A percentile compares a stretch with the other conserved stretches of the same genome.
Evolutionary conservation across 2,329 filamentous ascomycete species (phyloP).

Genomic region (Pseudocercospora eumusae): DNA sequence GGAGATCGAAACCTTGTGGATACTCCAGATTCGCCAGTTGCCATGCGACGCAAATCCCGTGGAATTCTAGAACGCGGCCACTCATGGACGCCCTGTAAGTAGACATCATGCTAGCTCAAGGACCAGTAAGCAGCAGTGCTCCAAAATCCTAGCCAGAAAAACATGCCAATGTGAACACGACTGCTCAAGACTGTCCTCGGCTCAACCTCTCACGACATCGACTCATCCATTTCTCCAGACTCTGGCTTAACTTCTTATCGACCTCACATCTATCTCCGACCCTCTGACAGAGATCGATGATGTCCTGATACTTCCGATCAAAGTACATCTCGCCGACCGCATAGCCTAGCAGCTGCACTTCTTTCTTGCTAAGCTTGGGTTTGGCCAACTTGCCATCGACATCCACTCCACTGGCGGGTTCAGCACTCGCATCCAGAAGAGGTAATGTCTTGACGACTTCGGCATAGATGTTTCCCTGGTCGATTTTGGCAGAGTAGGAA

Average conservation of each 20-base stretch:
- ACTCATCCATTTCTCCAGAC: constrained; percentile 32
- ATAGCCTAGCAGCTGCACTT: constrained; percentile 46
- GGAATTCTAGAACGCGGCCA: too few species aligned
- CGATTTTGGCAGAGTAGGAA: constrained; percentile 37
- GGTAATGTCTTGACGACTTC: constrained; percentile 29
- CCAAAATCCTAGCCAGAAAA: not conserved
- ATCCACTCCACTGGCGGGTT: not conserved
- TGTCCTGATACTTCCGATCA: constrained; percentile 58
- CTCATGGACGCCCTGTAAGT: too few species aligned
- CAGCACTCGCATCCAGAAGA: constrained; percentile 13
- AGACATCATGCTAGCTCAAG: too few species aligned
- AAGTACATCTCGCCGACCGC: constrained; percentile 62
- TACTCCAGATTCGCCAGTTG: too few species aligned
- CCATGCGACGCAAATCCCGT: too few species aligned
- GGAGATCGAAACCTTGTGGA: too few species aligned
- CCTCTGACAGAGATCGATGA: constrained; percentile 31
- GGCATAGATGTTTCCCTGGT: constrained; percentile 33
- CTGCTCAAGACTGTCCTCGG: not conserved
- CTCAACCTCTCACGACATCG: constrained; percentile 11
- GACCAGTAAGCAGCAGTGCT: not conserved
- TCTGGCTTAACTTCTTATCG: constrained; percentile 29
- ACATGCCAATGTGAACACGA: not conserved
- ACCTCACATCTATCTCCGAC: constrained; percentile 30
- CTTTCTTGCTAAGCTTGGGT: constrained; percentile 34
- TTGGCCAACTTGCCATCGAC: constrained; percentile 11